phyloP scores from a whole-genome alignment of 768 basidiomycete species.

The Tulasnella sp. region DNA sequence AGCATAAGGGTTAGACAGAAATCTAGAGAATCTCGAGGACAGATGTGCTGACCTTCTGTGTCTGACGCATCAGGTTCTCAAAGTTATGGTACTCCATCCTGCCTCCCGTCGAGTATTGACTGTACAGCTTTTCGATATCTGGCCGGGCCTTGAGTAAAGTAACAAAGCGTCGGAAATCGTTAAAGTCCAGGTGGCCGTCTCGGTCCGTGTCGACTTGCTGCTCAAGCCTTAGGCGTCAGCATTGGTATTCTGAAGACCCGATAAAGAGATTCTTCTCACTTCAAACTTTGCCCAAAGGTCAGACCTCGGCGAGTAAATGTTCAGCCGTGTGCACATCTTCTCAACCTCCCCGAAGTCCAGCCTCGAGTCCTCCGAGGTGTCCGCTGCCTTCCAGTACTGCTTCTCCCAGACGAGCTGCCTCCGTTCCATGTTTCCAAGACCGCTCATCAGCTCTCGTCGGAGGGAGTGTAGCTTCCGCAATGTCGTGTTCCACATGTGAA shows the following conservation, averaged over 20 bases:
- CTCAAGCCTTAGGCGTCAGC: not conserved
- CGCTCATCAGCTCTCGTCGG: slow-evolving; percentile 58
- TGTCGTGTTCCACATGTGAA: slow-evolving; percentile 51
- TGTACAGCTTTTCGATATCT: slow-evolving; percentile 62
- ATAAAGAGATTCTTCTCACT: not conserved
- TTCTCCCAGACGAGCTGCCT: slow-evolving; percentile 65
- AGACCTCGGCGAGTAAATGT: slow-evolving; percentile 44
- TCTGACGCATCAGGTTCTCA: slow-evolving; percentile 38
- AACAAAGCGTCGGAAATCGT: slow-evolving; percentile 72
- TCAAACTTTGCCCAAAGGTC: slow-evolving; percentile 37
- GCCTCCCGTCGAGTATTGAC: slow-evolving; percentile 30
- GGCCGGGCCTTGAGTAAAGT: slow-evolving; percentile 73
- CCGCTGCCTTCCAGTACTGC: slow-evolving; percentile 70
- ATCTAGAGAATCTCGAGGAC: slow-evolving; percentile 26
- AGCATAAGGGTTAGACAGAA: slow-evolving; percentile 24
- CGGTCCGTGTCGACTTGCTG: slow-evolving; percentile 53
- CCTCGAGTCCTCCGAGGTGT: slow-evolving; percentile 47
- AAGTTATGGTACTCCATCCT: slow-evolving; percentile 33
- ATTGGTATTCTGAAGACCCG: not conserved
- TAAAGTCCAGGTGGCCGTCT: slow-evolving; percentile 57
- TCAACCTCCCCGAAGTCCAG: slow-evolving; percentile 64
- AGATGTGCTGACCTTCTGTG: slow-evolving; percentile 52
- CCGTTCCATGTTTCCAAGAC: slow-evolving; percentile 42
- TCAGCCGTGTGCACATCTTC: slow-evolving; percentile 56
- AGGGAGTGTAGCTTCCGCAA: slow-evolving; percentile 52